Conservation (phyloP, 805 yeast genomes). For the Clavispora santaluciae region DNA sequence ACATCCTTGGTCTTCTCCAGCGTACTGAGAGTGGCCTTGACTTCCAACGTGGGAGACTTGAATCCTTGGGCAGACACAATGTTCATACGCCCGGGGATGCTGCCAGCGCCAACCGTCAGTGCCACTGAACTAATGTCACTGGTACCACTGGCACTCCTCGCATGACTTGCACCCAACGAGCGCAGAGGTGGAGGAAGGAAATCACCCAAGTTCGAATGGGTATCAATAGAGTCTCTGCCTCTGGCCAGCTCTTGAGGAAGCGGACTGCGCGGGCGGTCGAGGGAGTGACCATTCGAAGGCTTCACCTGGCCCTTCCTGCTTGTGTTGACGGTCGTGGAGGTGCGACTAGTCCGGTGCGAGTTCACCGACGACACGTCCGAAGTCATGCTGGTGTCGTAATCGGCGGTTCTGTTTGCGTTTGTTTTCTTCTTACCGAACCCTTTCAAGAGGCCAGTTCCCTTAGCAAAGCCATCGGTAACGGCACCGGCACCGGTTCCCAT, state of each 20-base stretch:
- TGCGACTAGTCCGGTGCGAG: constrained; percentile 1
- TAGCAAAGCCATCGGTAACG: constrained; percentile 43
- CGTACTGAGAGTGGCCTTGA: constrained; percentile 49
- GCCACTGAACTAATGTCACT: constrained; percentile 34
- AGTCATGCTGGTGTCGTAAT: constrained; percentile 1
- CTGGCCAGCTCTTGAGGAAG: constrained; percentile 10
- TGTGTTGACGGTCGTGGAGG: background rate
- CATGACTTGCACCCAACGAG: constrained; percentile 20
- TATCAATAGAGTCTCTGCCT: constrained; percentile 14
- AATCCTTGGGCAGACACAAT: constrained; percentile 46
- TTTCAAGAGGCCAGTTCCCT: constrained; percentile 35
- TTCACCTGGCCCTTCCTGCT: constrained; percentile 3
- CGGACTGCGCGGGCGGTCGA: constrained; percentile 12
- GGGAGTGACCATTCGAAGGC: constrained; percentile 1
- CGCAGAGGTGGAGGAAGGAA: constrained; percentile 36
- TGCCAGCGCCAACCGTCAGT: constrained; percentile 30
- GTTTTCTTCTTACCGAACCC: constrained; percentile 1
- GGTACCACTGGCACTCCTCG: constrained; percentile 18
- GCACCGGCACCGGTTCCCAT: constrained; percentile 6
- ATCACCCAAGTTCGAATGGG: constrained; percentile 31
- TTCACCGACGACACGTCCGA: constrained; percentile 1
- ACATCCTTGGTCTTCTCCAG: constrained; percentile 50
- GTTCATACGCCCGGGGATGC: constrained; percentile 52
- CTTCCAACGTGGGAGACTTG: constrained; percentile 33
- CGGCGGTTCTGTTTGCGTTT: constrained; percentile 2